Evolutionary conservation across 306 rosid genomes (phyloP).

Genomic region (Comarum palustre): DNA sequence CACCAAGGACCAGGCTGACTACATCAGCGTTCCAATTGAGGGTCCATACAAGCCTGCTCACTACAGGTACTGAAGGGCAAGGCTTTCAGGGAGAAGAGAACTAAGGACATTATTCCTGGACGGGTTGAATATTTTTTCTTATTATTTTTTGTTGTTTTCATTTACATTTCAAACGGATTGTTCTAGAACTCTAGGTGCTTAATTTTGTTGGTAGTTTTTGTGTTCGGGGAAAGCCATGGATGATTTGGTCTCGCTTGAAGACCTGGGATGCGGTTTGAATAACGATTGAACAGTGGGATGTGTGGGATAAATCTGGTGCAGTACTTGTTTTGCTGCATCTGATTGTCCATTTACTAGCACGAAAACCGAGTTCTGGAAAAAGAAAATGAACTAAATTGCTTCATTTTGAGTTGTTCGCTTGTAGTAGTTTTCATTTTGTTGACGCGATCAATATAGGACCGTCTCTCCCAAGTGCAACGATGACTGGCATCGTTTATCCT

Average conservation of each 20-base stretch:
- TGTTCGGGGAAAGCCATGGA: constrained; percentile 13
- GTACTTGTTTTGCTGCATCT: constrained; percentile 18
- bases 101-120: neutral
- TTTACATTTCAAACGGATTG: neutral
- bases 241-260: constrained; percentile 42
- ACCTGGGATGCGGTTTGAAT: constrained; percentile 43
- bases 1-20: constrained; percentile 78
- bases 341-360: neutral
- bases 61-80: constrained; percentile 68
- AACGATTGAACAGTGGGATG: constrained; percentile 36
- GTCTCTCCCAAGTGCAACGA: neutral
- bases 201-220: constrained; percentile 26
- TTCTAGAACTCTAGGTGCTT: constrained; percentile 27
- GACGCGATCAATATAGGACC: neutral
- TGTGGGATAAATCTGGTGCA: constrained; percentile 23
- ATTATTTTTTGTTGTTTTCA: constrained; percentile 10
- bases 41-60: constrained; percentile 95
- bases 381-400: neutral
- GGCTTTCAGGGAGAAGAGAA: neutral
- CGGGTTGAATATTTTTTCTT: constrained; percentile 4
- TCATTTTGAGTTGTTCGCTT: neutral
- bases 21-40: constrained; percentile 78
- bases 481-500: too few species aligned
- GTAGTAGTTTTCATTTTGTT: neutral
- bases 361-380: neutral